Conservation (phyloP, 106 monocot species). For the Dioscorea zingiberensis region DNA sequence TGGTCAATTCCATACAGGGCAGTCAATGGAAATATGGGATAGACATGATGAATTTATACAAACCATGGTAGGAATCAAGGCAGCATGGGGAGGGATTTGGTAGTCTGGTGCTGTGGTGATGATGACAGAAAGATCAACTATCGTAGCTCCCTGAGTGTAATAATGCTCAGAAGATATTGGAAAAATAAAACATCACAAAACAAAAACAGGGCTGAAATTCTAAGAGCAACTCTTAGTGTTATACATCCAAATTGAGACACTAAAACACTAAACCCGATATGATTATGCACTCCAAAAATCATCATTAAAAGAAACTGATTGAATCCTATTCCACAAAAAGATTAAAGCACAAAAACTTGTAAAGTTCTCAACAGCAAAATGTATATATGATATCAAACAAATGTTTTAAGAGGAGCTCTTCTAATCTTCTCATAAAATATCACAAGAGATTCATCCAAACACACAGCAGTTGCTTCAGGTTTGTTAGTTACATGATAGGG, state of each 20-base stretch:
- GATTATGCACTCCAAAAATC: too few species aligned
- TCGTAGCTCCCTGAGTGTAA: slow-evolving; percentile 78
- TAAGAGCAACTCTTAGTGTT: neutral
- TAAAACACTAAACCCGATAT: neutral
- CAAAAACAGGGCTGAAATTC: neutral
- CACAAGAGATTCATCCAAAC: too few species aligned
- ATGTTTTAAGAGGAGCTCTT: too few species aligned
- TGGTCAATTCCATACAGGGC: neutral
- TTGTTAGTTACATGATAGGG: too few species aligned
- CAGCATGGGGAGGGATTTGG: slow-evolving; percentile 37
- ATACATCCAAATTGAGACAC: neutral
- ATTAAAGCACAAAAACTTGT: too few species aligned
- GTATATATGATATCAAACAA: too few species aligned
- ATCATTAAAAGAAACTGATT: neutral
- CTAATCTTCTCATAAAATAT: too few species aligned
- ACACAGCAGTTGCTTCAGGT: too few species aligned
- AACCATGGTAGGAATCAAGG: slow-evolving; percentile 22
- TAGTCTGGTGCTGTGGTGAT: slow-evolving; percentile 67
- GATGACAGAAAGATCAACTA: slow-evolving; percentile 79
- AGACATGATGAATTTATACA: neutral
- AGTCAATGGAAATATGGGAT: neutral
- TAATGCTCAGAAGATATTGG: neutral
- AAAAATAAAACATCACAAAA: neutral
- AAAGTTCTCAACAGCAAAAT: too few species aligned
- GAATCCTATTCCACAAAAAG: too few species aligned